Evolutionary conservation across 768 basidiomycete genomes (phyloP).

Genomic region (Psilocybe sp.): DNA sequence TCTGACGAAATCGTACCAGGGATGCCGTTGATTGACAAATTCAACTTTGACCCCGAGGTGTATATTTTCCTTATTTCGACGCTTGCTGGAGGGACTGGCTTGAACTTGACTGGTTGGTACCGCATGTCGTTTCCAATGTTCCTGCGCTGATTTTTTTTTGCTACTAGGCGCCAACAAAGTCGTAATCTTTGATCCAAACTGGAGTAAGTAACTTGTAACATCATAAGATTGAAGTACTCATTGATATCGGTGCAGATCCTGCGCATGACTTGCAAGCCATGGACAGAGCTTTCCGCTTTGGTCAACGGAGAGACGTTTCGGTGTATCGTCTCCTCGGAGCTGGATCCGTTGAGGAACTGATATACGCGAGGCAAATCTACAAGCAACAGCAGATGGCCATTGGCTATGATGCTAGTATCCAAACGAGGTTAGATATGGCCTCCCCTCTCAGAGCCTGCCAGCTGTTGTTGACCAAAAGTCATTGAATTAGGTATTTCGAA

Average conservation of each 20-base stretch:
- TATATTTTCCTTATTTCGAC: constrained; percentile 90
- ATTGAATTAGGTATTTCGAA: constrained; percentile 59
- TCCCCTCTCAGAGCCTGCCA: not conserved
- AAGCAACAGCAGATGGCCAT: constrained; percentile 95
- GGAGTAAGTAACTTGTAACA: constrained; percentile 63
- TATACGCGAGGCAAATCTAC: constrained; percentile 87
- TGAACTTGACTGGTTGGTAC: constrained; percentile 67
- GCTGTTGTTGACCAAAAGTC: not conserved
- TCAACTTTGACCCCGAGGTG: constrained; percentile 69
- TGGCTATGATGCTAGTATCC: constrained; percentile 79
- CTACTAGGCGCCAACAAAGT: constrained; percentile 82
- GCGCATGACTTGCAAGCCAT: constrained; percentile 93
- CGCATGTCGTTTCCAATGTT: not conserved
- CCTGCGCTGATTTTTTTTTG: not conserved
- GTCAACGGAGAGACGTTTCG: constrained; percentile 81
- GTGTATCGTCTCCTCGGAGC: constrained; percentile 84
- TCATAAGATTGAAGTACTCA: constrained; percentile 3
- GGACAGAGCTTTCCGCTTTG: constrained; percentile 84
- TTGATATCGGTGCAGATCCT: constrained; percentile 56
- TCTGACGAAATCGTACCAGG: constrained; percentile 38
- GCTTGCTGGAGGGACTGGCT: constrained; percentile 85
- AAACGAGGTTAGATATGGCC: constrained; percentile 56
- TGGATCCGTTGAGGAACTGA: constrained; percentile 84
- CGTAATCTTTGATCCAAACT: constrained; percentile 91
- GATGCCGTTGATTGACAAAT: constrained; percentile 83